phyloP scores from a whole-genome alignment of 2,329 filamentous ascomycete species.

The Fusarium oxysporum region DNA sequence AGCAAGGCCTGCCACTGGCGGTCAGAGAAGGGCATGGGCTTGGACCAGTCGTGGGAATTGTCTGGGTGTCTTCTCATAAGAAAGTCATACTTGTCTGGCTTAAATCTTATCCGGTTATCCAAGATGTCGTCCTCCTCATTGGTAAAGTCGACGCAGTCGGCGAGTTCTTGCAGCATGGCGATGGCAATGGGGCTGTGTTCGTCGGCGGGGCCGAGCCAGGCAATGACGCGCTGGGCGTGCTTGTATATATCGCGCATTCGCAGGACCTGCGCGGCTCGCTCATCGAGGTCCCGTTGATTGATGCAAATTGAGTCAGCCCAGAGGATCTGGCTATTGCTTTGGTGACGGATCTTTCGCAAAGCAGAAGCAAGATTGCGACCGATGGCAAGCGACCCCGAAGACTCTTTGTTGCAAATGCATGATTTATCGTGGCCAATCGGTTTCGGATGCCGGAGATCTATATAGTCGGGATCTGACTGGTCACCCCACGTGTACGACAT shows the following conservation, averaged over 20 bases:
- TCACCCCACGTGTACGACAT: slow-evolving; percentile 11
- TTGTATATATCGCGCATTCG: slow-evolving; percentile 8
- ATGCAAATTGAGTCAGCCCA: slow-evolving; percentile 19
- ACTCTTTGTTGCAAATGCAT: neutral
- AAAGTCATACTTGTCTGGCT: neutral
- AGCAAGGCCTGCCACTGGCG: neutral
- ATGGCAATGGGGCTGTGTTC: neutral
- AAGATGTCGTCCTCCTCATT: neutral
- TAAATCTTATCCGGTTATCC: neutral
- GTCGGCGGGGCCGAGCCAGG: slow-evolving; percentile 5
- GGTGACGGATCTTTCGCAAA: neutral
- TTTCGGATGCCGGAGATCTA: neutral
- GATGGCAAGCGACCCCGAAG: neutral
- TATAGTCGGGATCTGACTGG: neutral
- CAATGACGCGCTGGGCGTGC: neutral
- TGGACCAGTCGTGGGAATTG: neutral
- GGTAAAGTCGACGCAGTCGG: slow-evolving; percentile 1
- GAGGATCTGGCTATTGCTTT: neutral
- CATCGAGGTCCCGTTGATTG: neutral
- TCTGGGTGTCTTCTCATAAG: neutral
- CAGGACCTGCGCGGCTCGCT: neutral
- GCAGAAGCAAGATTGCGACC: slow-evolving; percentile 9
- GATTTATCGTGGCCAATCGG: neutral
- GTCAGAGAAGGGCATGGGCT: neutral
- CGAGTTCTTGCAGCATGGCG: neutral